Conservation (phyloP, 2,329 filamentous ascomycete species). For the Pseudocercospora fuligena region DNA sequence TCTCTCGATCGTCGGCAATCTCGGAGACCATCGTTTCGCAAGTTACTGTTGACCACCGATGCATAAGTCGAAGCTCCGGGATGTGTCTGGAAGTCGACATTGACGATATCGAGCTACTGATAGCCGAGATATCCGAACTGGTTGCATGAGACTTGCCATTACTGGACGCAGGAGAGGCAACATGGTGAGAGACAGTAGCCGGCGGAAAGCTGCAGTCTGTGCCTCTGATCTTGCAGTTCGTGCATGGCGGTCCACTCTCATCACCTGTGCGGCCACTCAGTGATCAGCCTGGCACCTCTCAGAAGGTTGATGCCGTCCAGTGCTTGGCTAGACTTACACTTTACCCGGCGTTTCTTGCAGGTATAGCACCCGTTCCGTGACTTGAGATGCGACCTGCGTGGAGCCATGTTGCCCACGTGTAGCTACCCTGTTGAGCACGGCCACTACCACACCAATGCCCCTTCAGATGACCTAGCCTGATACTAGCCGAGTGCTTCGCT, state of each 20-base stretch:
- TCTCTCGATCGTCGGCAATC: conserved; percentile 16
- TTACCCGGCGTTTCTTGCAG: conserved; percentile 25
- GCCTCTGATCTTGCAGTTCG: conserved; percentile 20
- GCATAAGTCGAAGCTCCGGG: conserved; percentile 28
- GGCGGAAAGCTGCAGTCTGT: conserved; percentile 21
- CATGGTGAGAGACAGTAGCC: background rate
- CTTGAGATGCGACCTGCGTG: conserved; percentile 25
- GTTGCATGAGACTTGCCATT: conserved; percentile 3
- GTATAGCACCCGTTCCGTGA: conserved; percentile 24
- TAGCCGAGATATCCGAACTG: conserved; percentile 5
- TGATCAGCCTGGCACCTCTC: background rate
- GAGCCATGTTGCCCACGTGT: conserved; percentile 14
- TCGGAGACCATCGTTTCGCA: conserved; percentile 20
- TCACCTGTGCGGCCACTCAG: conserved; percentile 5
- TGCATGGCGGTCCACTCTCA: conserved; percentile 19
- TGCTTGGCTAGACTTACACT: conserved; percentile 16
- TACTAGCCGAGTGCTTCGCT: background rate
- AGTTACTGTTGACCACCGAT: conserved; percentile 28
- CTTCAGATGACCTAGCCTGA: background rate
- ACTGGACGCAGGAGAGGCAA: background rate
- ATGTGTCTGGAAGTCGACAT: conserved; percentile 6
- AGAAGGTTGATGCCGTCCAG: background rate
- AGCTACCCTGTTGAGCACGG: background rate
- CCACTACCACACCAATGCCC: background rate
- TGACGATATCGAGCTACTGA: conserved; percentile 4